Evolutionary conservation across 2,329 filamentous ascomycete genomes (phyloP).

Genomic region (Aureobasidium vineae): DNA sequence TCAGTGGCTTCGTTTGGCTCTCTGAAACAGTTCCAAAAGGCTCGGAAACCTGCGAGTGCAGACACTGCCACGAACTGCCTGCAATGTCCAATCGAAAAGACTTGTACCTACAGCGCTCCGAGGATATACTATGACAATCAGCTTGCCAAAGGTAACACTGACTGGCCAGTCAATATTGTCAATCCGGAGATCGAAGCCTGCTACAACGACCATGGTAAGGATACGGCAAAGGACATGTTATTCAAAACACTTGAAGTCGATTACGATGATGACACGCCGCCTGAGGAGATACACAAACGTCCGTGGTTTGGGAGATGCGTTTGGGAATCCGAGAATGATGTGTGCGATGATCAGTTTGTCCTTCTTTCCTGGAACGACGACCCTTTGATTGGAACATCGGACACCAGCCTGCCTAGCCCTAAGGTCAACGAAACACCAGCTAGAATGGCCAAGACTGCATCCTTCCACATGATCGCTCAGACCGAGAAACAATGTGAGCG

Average conservation of each 20-base stretch:
- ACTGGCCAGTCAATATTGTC: conserved; percentile 88
- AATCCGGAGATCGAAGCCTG: conserved; percentile 87
- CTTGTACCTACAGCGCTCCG: conserved; percentile 82
- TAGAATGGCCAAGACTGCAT: conserved; percentile 75
- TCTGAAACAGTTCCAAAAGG: conserved; percentile 72
- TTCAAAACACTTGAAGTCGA: conserved; percentile 53
- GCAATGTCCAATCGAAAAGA: conserved; percentile 68
- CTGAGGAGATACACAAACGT: conserved; percentile 49
- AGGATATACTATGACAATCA: conserved; percentile 74
- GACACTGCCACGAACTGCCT: conserved; percentile 83
- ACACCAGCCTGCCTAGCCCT: not conserved
- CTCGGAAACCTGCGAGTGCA: conserved; percentile 72
- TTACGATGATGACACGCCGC: conserved; percentile 54
- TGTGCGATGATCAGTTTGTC: conserved; percentile 89
- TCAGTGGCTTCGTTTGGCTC: conserved; percentile 73
- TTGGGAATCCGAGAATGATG: conserved; percentile 88
- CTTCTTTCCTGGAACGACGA: conserved; percentile 85
- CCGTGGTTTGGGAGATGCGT: conserved; percentile 92
- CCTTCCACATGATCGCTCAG: conserved; percentile 91
- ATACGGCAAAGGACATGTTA: conserved; percentile 54
- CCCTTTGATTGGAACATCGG: conserved; percentile 36
- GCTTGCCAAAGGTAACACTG: conserved; percentile 63
- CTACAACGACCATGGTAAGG: conserved; percentile 46
- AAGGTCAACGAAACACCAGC: conserved; percentile 22
- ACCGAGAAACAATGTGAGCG: conserved; percentile 85